Evolutionary conservation across 2,329 filamentous ascomycete genomes (phyloP).

Genomic region (Cladosporium sp.): DNA sequence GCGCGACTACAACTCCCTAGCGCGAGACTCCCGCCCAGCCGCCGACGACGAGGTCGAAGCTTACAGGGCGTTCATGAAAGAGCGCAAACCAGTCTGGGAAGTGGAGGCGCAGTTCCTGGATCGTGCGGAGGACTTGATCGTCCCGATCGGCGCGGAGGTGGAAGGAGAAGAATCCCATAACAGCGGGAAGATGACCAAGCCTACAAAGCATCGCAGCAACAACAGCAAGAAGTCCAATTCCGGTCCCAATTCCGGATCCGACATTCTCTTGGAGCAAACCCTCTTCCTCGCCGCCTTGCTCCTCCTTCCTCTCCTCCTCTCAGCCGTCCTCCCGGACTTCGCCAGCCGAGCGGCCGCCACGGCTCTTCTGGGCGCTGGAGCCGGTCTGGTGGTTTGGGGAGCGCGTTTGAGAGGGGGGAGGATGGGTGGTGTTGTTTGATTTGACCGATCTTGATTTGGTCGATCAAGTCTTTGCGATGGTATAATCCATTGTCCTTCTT

Average conservation of each 20-base stretch:
- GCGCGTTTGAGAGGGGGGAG: background rate
- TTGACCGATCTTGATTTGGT: too few species aligned
- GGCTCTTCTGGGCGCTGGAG: constrained; percentile 34
- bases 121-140: constrained; percentile 51
- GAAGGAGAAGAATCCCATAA: background rate
- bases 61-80: constrained; percentile 55
- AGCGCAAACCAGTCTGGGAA: constrained; percentile 53
- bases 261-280: constrained; percentile 3
- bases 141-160: constrained; percentile 14
- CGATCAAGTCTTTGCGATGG: too few species aligned
- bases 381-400: constrained; percentile 27
- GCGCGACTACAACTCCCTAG: constrained; percentile 52
- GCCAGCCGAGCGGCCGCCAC: constrained; percentile 39
- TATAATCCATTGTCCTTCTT: too few species aligned
- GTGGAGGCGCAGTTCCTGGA: constrained; percentile 59
- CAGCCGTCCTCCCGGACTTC: constrained; percentile 39
- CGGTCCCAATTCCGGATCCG: background rate
- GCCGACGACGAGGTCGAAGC: constrained; percentile 47
- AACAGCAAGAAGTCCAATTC: too few species aligned
- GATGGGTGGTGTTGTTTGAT: too few species aligned
- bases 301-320: constrained; percentile 39
- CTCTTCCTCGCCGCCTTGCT: constrained; percentile 35
- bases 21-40: constrained; percentile 49
- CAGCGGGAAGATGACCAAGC: background rate
- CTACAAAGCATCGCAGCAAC: background rate